Evolutionary conservation across 2,329 filamentous ascomycete species (phyloP), one percentile per base, ranked within the genome.

Genomic region (Geosmithia putterillii): DNA sequence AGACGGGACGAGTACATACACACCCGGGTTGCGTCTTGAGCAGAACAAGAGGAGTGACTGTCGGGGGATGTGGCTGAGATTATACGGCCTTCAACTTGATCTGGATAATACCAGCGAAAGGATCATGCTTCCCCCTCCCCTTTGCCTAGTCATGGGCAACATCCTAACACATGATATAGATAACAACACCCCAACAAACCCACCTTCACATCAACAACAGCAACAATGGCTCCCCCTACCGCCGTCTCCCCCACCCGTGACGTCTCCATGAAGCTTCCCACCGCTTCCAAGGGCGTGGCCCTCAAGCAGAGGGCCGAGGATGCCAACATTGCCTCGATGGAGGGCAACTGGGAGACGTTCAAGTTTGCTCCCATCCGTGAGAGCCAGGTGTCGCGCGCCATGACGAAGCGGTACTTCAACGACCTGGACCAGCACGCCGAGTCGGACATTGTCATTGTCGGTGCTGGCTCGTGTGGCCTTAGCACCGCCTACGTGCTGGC

Each of bases 91-190:
- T 69, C 52, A 87, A 90, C 85, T 90, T 90, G 86, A 90, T 89
- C 85, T 86, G 84, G 86, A 89, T 90, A 90, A 92, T 92, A 86
- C 86, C 84, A 88, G 88, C 88, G 88, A 88, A 92, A 94, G 88
- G 83, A 94, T 92, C 87, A 94, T 94, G 86, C 86, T 76, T 69
- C 69, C 65, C 66, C 61, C 55, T 59, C 60, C 54, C 56, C 50
- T 52, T 8, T 18, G 14, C 36, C 36, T 17, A 19, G 28, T 20
- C 14, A 18, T 22, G 32, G 42, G 22, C 44, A 14, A 23, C 18
- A 39, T 48, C 53, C 58, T 62, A 60, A 63, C 57, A 25, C 47
- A 47, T 48, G 43, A 43, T 41, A 54, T 46, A 46, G 56, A 25
- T 25, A 25, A 25, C 23, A 25, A 25, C 23, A 25, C 23, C 6